Evolutionary conservation across 2,329 filamentous ascomycete species (phyloP).

Genomic region (Fusarium graminum): DNA sequence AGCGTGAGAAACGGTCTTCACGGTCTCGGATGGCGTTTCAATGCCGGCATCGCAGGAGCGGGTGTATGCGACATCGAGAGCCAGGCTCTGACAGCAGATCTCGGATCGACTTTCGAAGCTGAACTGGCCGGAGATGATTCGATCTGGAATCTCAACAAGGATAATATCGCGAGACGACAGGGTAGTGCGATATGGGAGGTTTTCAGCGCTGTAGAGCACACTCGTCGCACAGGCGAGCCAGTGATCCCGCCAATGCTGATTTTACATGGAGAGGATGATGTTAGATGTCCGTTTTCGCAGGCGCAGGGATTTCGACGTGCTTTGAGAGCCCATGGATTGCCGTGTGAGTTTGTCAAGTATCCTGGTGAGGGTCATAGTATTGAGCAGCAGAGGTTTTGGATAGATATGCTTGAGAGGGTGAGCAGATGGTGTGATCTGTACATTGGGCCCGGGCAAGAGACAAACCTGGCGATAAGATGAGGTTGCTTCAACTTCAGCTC

Average conservation of each 20-base stretch:
- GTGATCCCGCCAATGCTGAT: slow-evolving; percentile 35
- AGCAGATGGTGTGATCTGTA: slow-evolving; percentile 26
- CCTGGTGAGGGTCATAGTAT: slow-evolving; percentile 18
- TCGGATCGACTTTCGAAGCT: slow-evolving; percentile 25
- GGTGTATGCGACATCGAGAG: slow-evolving; percentile 55
- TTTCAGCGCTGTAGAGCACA: not conserved
- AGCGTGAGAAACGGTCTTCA: slow-evolving; percentile 54
- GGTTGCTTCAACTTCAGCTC: too few relatives aligned
- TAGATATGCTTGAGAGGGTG: slow-evolving; percentile 39
- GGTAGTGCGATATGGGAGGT: slow-evolving; percentile 39
- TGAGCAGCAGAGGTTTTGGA: slow-evolving; percentile 26
- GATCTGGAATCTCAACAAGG: slow-evolving; percentile 13
- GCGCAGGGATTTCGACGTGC: slow-evolving; percentile 26
- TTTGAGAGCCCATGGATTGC: slow-evolving; percentile 9
- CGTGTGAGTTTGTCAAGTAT: slow-evolving; percentile 34
- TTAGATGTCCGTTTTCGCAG: slow-evolving; percentile 35
- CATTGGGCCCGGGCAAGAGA: slow-evolving; percentile 8
- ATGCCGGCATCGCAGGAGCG: slow-evolving; percentile 53
- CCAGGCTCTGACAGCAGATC: slow-evolving; percentile 50
- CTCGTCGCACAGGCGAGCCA: not conserved
- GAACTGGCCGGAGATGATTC: slow-evolving; percentile 27
- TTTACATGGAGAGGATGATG: slow-evolving; percentile 30
- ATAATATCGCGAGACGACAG: slow-evolving; percentile 31
- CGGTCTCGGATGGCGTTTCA: slow-evolving; percentile 53
- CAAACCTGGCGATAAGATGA: slow-evolving; percentile 1